Conservation (phyloP, 805 yeast species). For the Teunomyces gatunensis region DNA sequence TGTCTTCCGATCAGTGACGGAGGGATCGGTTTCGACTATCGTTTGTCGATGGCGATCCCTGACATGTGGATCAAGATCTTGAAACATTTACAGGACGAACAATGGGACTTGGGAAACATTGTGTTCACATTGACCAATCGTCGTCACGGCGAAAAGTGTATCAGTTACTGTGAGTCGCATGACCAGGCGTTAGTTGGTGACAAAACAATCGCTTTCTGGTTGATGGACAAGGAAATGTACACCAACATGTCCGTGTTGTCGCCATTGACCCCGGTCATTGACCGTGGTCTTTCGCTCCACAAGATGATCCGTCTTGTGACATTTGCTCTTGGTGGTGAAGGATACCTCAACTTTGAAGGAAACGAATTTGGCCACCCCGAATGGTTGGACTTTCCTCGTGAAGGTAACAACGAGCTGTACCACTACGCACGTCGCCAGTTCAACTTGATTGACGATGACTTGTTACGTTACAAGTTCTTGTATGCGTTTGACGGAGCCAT, state of each 20-base stretch:
- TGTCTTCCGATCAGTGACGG: conserved; percentile 73
- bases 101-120: conserved; percentile 86
- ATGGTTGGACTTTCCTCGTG: conserved; percentile 97
- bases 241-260: conserved; percentile 84
- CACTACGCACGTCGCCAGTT: conserved; percentile 96
- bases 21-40: conserved; percentile 91
- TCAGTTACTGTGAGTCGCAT: conserved; percentile 91
- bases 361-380: conserved; percentile 99
- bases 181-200: conserved; percentile 98
- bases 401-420: conserved; percentile 81
- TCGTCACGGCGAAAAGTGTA: conserved; percentile 83
- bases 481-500: conserved; percentile 82
- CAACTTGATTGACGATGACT: conserved; percentile 75
- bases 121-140: conserved; percentile 83
- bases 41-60: conserved; percentile 95
- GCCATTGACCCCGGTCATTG: conserved; percentile 72
- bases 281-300: conserved; percentile 88
- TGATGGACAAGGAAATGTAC: conserved; percentile 98
- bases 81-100: conserved; percentile 80
- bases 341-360: conserved; percentile 93
- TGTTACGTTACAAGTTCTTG: conserved; percentile 74
- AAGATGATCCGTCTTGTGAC: conserved; percentile 87
- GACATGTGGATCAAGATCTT: conserved; percentile 98
- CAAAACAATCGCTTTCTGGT: conserved; percentile 94
- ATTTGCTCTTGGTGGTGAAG: conserved; percentile 94